phyloP scores from a whole-genome alignment of 176 grass and related monocot species.

The Aechmea fasciata region DNA sequence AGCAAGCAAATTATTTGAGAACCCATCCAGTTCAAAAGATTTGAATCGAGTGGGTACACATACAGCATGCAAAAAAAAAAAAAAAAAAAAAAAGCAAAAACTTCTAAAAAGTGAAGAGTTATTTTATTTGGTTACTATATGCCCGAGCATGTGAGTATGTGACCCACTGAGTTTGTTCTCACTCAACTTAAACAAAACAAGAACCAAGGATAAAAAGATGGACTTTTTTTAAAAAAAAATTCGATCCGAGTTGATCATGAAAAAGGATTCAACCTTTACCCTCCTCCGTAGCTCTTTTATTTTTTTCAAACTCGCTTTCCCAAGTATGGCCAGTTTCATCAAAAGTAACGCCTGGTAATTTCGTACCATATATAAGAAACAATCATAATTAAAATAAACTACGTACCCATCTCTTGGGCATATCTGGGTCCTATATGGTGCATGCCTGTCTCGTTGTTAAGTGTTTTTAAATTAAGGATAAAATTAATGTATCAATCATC shows the following conservation, averaged over 20 bases:
- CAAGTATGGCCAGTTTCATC: neutral
- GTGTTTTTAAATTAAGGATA: too few relatives aligned
- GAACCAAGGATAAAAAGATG: slow-evolving; percentile 12
- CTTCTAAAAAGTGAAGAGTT: neutral
- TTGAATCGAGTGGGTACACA: too few relatives aligned
- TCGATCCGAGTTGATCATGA: slow-evolving; percentile 1
- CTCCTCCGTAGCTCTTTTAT: neutral
- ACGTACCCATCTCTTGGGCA: too few relatives aligned
- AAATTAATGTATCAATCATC: too few relatives aligned
- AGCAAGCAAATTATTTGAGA: too few relatives aligned
- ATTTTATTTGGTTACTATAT: slow-evolving; percentile 8
- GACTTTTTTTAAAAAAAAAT: slow-evolving; percentile 5
- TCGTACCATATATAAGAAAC: neutral
- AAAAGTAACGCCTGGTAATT: slow-evolving; percentile 12
- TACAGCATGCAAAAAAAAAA: too few relatives aligned
- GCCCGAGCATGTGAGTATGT: neutral
- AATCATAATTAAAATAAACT: too few relatives aligned
- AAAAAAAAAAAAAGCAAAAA: too few relatives aligned
- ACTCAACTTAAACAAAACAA: slow-evolving; percentile 8
- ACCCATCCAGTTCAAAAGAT: too few relatives aligned
- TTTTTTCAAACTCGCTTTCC: slow-evolving; percentile 1
- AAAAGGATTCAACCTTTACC: slow-evolving; percentile 25
- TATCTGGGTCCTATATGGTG: too few relatives aligned
- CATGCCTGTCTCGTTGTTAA: too few relatives aligned
- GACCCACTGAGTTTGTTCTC: slow-evolving; percentile 6